Conservation (phyloP, 768 basidiomycete species). For the Lactifluus volemus region DNA sequence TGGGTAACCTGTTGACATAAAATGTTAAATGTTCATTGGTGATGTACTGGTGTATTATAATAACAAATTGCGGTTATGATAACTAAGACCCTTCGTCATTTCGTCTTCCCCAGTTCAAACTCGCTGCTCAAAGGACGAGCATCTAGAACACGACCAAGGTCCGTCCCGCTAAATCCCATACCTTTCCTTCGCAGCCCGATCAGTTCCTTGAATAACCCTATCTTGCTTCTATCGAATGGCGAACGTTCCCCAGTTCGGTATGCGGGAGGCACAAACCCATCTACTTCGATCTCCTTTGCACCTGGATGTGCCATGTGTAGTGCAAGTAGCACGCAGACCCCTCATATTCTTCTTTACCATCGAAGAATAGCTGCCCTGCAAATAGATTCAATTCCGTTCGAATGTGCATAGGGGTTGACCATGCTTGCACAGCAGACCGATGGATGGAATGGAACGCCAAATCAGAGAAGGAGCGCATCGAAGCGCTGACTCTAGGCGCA, state of each 20-base stretch:
- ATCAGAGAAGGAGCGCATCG: not conserved
- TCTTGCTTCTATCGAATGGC: not conserved
- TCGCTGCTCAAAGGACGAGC: too few species aligned
- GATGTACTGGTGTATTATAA: too few species aligned
- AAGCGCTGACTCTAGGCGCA: conserved; percentile 10
- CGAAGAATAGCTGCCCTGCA: conserved; percentile 15
- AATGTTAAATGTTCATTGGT: too few species aligned
- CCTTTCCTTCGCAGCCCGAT: conserved; percentile 5
- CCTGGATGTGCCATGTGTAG: not conserved
- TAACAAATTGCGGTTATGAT: too few species aligned
- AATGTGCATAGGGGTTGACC: conserved; percentile 2
- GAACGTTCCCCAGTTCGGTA: not conserved
- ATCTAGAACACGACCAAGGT: conserved; percentile 1
- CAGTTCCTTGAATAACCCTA: not conserved
- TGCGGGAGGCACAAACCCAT: not conserved
- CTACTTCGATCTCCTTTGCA: not conserved
- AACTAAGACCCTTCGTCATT: too few species aligned
- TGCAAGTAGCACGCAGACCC: conserved; percentile 8
- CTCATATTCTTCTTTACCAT: conserved; percentile 9
- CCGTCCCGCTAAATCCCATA: not conserved
- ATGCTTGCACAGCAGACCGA: not conserved
- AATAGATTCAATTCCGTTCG: not conserved
- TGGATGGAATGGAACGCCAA: conserved; percentile 5
- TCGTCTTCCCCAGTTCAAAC: too few species aligned
- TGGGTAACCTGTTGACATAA: too few species aligned